Evolutionary conservation across 805 yeast genomes (phyloP).

Genomic region (Sugiyamaella marilandica): DNA sequence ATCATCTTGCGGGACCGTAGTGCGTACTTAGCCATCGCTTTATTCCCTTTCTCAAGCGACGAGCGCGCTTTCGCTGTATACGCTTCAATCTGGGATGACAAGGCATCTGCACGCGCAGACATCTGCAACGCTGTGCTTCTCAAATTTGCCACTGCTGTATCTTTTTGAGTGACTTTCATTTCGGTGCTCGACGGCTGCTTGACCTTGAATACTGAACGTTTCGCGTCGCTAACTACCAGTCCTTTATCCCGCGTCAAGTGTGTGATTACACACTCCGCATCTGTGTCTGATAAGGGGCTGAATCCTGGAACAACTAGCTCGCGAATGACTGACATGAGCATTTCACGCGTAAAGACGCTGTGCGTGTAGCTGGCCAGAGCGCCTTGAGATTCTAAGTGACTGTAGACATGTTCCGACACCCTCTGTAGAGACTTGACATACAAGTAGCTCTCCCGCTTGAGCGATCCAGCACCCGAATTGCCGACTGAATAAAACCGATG

Average conservation of each 20-base stretch:
- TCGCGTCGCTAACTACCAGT: constrained; percentile 17
- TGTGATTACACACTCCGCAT: constrained; percentile 24
- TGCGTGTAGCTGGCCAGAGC: constrained; percentile 10
- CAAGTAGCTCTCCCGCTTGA: constrained; percentile 28
- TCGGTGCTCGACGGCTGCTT: not conserved
- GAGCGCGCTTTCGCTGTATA: constrained; percentile 17
- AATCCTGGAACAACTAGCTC: not conserved
- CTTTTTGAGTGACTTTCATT: constrained; percentile 18
- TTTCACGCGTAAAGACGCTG: constrained; percentile 17
- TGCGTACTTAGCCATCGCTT: constrained; percentile 32
- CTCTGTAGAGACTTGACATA: constrained; percentile 17
- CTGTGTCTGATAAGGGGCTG: constrained; percentile 17
- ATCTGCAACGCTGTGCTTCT: constrained; percentile 18
- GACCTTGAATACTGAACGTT: not conserved
- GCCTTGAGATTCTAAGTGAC: constrained; percentile 5
- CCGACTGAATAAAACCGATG: constrained; percentile 22
- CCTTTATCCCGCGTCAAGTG: constrained; percentile 25
- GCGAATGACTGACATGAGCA: constrained; percentile 4
- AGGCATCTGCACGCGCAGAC: constrained; percentile 20
- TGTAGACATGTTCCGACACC: constrained; percentile 13
- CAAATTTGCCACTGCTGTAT: constrained; percentile 23
- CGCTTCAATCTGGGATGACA: constrained; percentile 17
- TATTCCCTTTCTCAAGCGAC: constrained; percentile 26
- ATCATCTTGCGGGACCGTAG: constrained; percentile 36
- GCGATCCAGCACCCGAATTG: constrained; percentile 19